Base-by-base conservation (phyloP, 441 rosid species). In the Gossypium davidsonii region DNA sequence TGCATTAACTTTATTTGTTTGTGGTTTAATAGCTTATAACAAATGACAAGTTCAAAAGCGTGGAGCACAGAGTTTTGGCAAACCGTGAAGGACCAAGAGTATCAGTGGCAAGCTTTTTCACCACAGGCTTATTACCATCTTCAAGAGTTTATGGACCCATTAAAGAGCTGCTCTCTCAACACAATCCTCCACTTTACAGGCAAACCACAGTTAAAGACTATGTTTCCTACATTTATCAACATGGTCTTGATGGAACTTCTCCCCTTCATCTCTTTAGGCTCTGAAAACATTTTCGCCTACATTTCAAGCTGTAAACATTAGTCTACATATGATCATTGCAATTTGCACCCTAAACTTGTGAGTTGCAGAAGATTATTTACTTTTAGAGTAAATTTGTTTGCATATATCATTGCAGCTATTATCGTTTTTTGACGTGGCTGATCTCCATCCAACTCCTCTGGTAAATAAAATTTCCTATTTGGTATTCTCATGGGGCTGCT, bases 71-170 rank as follows among this genome's bases (percentile, higher is more conserved):
- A 28, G 88, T 86, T 2, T 6, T 81, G 8, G 83, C 81, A 3
- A 67, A 70, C 34, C 71, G 42, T 0, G 73, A 53, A 0, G 87
- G 88, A 4, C 85, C 85, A 5, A 80, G 90, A 71, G 60, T 83
- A 6, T 86, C 87, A 4, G 81, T 86, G 23, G 83, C 86, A 2
- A 71, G 81, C 65, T 78, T 83, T 17, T 70, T 84, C 58, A 78
- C 82, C 52, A 37, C 77, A 3, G 71, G 44, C 14, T 3, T 49
- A 28, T 34, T 67, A 2, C 28, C 71, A 39, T 3, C 15, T 26
- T 21, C 59, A 21, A 73, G 48, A 37, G 9, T 73, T n/a, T 51
- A 18, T 37, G 76, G 76, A 31, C 76, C 76, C 4, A 73, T 73
- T 39, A 37, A 52, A 44, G 76, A 58, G 37, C 62, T 79, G 11